These are phyloP conservation scores for Macadamia tetraphylla DNA, from an alignment of 164 flowering plant species.

Conservation along the genomic window DNA sequence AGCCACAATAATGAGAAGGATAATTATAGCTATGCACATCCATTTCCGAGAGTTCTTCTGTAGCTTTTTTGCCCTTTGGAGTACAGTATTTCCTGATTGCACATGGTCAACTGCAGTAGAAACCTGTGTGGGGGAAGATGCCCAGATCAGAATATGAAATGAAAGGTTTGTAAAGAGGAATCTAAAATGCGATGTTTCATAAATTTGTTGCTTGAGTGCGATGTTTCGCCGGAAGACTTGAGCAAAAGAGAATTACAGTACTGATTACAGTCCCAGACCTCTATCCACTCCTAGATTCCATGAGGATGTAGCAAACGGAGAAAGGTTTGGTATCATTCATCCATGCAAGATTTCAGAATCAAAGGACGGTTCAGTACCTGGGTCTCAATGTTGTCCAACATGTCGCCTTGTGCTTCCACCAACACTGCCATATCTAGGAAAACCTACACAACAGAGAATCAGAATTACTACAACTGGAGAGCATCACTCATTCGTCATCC, in stretches of 20 bases:
- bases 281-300: background rate
- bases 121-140: constrained; percentile 20
- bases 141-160: background rate
- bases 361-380: background rate
- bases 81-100: constrained; percentile 38
- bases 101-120: constrained; percentile 44
- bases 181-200: no score
- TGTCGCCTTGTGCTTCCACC: constrained; percentile 15
- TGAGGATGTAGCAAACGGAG: background rate
- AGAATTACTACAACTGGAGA: no score
- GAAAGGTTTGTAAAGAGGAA: background rate
- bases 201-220: no score
- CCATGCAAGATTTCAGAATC: background rate
- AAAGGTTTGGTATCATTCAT: background rate
- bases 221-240: no score
- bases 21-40: constrained; percentile 49
- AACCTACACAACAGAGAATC: constrained; percentile 1
- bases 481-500: no score
- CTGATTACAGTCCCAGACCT: no score
- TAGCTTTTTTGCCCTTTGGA: constrained; percentile 44
- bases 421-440: constrained; percentile 14
- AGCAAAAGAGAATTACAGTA: no score
- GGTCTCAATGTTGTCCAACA: constrained; percentile 12
- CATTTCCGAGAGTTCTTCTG: constrained; percentile 46
- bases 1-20: constrained; percentile 31